Evolutionary conservation across 495 filamentous ascomycete species (phyloP).

Genomic region (Aspergillus sclerotiicarbonarius): DNA sequence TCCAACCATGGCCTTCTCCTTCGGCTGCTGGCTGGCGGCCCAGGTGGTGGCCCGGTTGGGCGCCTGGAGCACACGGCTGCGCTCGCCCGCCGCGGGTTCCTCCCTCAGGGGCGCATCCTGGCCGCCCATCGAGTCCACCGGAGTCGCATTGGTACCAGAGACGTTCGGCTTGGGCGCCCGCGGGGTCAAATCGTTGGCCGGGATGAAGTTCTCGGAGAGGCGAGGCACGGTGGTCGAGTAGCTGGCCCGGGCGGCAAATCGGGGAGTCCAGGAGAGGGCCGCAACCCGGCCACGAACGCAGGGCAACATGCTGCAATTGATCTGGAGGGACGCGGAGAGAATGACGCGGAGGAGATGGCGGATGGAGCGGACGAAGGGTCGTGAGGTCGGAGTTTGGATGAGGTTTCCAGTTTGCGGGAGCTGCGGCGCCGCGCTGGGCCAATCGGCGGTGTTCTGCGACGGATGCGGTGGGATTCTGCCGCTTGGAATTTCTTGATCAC

Average conservation of each 20-base stretch:
- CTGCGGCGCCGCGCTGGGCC: slow-evolving; percentile 19
- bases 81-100: slow-evolving; percentile 58
- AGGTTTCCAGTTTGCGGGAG: slow-evolving; percentile 20
- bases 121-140: slow-evolving; percentile 47
- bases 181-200: slow-evolving; percentile 55
- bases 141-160: slow-evolving; percentile 59
- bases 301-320: slow-evolving; percentile 53
- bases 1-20: slow-evolving; percentile 80
- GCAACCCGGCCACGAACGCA: slow-evolving; percentile 51
- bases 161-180: slow-evolving; percentile 48
- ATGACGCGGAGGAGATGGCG: slow-evolving; percentile 24
- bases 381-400: slow-evolving; percentile 11
- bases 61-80: slow-evolving; percentile 66
- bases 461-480: slow-evolving; percentile 24
- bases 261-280: slow-evolving; percentile 36
- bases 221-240: slow-evolving; percentile 51
- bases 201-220: slow-evolving; percentile 49
- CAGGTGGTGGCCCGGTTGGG: slow-evolving; percentile 81
- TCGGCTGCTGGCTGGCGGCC: slow-evolving; percentile 78
- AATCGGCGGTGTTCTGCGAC: slow-evolving; percentile 23
- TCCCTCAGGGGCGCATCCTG: slow-evolving; percentile 53
- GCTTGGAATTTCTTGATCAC: slow-evolving; percentile 12
- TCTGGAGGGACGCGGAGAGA: slow-evolving; percentile 5
- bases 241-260: slow-evolving; percentile 37
- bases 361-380: slow-evolving; percentile 24